Conservation (phyloP, 176 grass and related monocot genomes). For the Alopecurus myosuroides region DNA sequence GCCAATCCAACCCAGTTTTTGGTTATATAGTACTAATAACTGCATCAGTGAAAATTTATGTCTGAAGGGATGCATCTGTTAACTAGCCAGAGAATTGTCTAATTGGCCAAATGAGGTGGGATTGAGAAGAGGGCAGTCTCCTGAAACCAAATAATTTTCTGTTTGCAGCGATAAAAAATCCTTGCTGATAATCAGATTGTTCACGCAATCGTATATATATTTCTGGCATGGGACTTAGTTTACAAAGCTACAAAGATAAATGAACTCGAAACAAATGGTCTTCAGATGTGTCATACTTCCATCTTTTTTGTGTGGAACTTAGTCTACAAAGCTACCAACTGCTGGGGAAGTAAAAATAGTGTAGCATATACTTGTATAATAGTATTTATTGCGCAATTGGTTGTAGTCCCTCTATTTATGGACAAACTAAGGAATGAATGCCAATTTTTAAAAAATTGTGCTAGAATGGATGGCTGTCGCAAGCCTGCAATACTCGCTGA, state of each 20-base stretch:
- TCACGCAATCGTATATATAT: neutral
- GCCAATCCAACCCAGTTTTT: slow-evolving; percentile 4
- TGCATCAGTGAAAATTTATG: neutral
- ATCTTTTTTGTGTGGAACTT: neutral
- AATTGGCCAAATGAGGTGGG: neutral
- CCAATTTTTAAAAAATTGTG: neutral
- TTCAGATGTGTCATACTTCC: neutral
- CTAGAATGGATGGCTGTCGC: neutral
- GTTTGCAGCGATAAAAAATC: neutral
- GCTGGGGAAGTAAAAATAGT: neutral
- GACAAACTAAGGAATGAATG: neutral
- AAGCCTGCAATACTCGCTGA: neutral
- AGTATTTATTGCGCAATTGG: neutral
- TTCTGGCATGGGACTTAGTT: neutral
- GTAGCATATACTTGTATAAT: neutral
- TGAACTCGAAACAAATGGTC: neutral
- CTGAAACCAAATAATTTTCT: neutral
- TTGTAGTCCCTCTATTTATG: neutral
- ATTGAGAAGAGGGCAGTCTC: neutral
- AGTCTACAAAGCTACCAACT: neutral
- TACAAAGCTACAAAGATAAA: neutral
- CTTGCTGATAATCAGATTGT: neutral
- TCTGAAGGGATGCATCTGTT: neutral
- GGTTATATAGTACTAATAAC: neutral
- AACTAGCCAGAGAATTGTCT: neutral